These are phyloP conservation scores for Agapanthus africanus DNA, from an alignment of 106 monocot genomes.

Conservation along the genomic window DNA sequence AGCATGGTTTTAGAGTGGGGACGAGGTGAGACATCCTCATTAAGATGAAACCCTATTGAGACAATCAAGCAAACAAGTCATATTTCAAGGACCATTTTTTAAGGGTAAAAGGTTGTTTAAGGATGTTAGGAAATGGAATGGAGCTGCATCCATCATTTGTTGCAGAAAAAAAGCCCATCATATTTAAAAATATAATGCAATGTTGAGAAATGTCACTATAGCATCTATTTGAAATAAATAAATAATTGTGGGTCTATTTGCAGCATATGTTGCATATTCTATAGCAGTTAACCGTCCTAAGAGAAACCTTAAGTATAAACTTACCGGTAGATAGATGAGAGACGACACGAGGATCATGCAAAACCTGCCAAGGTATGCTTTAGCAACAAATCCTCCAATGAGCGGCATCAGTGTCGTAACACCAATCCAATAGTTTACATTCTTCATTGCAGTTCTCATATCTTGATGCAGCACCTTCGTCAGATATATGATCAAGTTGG, in stretches of 20 bases:
- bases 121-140: too few relatives aligned
- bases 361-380: slow-evolving; percentile 61
- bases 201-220: too few relatives aligned
- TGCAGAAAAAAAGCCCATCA: too few relatives aligned
- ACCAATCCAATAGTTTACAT: slow-evolving; percentile 62
- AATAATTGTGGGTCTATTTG: too few relatives aligned
- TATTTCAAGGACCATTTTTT: neutral
- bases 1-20: slow-evolving; percentile 46
- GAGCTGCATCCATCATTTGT: too few relatives aligned
- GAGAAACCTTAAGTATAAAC: too few relatives aligned
- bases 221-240: too few relatives aligned
- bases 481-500: slow-evolving; percentile 60
- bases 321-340: slow-evolving; percentile 34
- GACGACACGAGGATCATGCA: slow-evolving; percentile 36
- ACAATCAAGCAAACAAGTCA: neutral
- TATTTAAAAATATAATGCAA: too few relatives aligned
- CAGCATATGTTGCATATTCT: too few relatives aligned
- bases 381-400: slow-evolving; percentile 56
- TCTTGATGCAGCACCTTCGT: slow-evolving; percentile 54
- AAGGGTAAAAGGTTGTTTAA: too few relatives aligned
- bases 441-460: slow-evolving; percentile 49
- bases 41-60: slow-evolving; percentile 45
- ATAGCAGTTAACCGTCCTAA: too few relatives aligned
- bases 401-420: slow-evolving; percentile 55
- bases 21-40: slow-evolving; percentile 46